Base-by-base conservation (phyloP, 371 early-diverging fungal species). In the Blakeslea trispora region DNA sequence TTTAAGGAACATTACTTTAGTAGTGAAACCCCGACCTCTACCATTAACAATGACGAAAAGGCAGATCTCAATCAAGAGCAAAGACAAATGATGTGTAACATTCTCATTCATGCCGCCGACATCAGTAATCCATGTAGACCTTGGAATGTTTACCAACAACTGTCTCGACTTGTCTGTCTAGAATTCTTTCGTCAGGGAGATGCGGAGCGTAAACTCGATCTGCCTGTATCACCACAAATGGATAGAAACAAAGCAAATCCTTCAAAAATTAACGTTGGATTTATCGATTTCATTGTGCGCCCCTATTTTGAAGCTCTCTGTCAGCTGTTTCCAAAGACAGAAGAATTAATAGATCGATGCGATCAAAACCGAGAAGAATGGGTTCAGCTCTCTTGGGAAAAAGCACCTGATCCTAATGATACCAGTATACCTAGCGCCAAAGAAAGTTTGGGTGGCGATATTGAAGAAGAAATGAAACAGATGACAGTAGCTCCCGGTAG, bases 181-280 rank as follows among this genome's bases (percentile, higher is more conserved):
- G 96, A 96, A 69, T 94, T 93, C 54, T 91, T 91, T 55, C 64
- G 81, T 21, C 96, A 96, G 63, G 94, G 93, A n/a, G 92, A 94
- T 37, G 55, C 77, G 34, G 96, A 96, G 65, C 82, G 82, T 61
- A 44, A 64, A 1, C 73, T 84, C 28, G 77, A 79, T 17, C 62
- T 94, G 11, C 89, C 90, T 0, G 70, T 94, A 5, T 91, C 93
- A 1, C 92, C 91, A 3, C 90, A 88, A 65, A 93, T 93, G 92
- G 91, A 93, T 57, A 83, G 88, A 7, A 64, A 75, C 9, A 66
- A 82, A 22, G 78, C 86, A 18, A 85, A 85, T 44, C 91, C 91
- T 45, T 82, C 82, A 14, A 83, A 84, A 42, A 86, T 92, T 46
- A 86, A 85, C 21, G 61, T 94, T 0, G 87, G 89, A 13, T 96